phyloP scores from a whole-genome alignment of 306 rosid genomes.

The Begonia masoniana region DNA sequence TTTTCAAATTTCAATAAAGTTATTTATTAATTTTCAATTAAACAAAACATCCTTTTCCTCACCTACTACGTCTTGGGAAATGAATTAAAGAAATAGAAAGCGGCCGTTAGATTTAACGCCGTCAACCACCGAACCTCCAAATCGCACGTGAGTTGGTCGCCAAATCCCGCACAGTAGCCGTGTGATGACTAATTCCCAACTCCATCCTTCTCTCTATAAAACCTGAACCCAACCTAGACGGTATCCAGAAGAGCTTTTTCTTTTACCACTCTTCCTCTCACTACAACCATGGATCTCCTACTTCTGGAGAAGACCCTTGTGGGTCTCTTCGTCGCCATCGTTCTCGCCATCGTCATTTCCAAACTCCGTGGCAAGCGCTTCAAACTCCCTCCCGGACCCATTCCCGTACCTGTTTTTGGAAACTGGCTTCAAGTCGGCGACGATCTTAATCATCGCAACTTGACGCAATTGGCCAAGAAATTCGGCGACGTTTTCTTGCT shows the following conservation, averaged over 20 bases:
- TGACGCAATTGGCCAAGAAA: constrained; percentile 55
- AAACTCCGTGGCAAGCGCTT: constrained; percentile 56
- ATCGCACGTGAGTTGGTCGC: no score
- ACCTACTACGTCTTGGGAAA: no score
- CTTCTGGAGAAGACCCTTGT: constrained; percentile 69
- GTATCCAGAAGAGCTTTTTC: not conserved
- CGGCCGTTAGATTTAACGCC: no score
- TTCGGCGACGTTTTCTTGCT: constrained; percentile 73
- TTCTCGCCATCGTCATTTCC: constrained; percentile 40
- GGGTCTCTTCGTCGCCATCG: constrained; percentile 40
- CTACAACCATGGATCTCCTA: constrained; percentile 52
- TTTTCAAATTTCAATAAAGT: no score
- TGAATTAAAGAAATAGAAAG: no score
- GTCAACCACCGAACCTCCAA: no score
- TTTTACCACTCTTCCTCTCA: not conserved
- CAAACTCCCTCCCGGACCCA: constrained; percentile 83
- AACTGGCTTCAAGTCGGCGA: constrained; percentile 98
- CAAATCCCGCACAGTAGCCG: no score
- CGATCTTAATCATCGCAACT: constrained; percentile 85
- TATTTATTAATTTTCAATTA: no score
- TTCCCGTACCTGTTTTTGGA: constrained; percentile 67
- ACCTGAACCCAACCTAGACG: not conserved
- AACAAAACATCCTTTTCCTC: no score
- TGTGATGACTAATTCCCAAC: no score
- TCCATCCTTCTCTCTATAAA: no score